These are phyloP conservation scores for Kuraishia borneana DNA, from an alignment of 805 yeast genomes.

Conservation along the genomic window DNA sequence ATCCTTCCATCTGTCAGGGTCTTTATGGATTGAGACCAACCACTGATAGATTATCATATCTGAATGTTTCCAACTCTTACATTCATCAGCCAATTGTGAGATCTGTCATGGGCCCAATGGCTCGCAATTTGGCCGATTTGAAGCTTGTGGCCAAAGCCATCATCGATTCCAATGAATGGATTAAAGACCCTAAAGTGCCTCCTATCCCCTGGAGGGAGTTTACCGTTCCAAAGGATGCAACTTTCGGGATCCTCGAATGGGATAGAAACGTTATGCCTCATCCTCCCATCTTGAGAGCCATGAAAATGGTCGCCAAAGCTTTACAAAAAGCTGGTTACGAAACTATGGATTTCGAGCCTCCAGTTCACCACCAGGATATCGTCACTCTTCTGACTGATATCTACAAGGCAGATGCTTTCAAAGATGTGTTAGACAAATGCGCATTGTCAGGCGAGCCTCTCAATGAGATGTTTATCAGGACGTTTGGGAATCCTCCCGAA, in stretches of 20 bases:
- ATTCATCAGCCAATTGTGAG: conserved; percentile 44
- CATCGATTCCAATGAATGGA: conserved; percentile 31
- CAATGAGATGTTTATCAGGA: conserved; percentile 10
- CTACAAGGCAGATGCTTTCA: conserved; percentile 32
- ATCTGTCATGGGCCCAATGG: conserved; percentile 48
- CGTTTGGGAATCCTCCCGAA: conserved; percentile 16
- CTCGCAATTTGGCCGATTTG: conserved; percentile 36
- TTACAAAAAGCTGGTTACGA: conserved; percentile 35
- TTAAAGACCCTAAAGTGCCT: conserved; percentile 29
- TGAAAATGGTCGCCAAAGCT: conserved; percentile 20
- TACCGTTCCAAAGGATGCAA: conserved; percentile 10
- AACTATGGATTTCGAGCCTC: conserved; percentile 36
- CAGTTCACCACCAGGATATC: conserved; percentile 22
- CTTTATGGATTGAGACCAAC: conserved; percentile 46
- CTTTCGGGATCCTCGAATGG: conserved; percentile 26
- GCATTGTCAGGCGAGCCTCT: conserved; percentile 19
- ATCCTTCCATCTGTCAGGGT: conserved; percentile 51
- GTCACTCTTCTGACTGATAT: conserved; percentile 22
- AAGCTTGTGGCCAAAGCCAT: conserved; percentile 32
- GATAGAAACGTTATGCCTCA: conserved; percentile 36
- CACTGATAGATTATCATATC: conserved; percentile 17
- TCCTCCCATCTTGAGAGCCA: conserved; percentile 37
- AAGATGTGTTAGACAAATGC: conserved; percentile 13
- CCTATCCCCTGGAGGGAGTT: conserved; percentile 33
- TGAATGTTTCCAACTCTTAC: conserved; percentile 25